These are phyloP conservation scores for Agapanthus africanus DNA, from an alignment of 106 monocot genomes.

Conservation along the genomic window DNA sequence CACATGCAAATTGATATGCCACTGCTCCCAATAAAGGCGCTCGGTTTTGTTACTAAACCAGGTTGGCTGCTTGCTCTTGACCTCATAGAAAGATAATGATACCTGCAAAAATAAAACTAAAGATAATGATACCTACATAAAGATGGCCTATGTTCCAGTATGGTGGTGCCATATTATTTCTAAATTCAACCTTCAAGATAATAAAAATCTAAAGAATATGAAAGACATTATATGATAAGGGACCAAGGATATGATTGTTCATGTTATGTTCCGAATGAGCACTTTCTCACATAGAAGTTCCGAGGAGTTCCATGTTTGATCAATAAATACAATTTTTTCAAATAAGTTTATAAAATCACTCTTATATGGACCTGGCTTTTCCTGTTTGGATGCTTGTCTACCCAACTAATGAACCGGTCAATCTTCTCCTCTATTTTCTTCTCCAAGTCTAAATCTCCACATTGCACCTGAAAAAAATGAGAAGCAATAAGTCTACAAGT, in stretches of 20 bases:
- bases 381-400: conserved; percentile 87
- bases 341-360: not conserved
- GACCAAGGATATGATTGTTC: not conserved
- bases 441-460: conserved; percentile 80
- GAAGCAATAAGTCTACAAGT: not conserved
- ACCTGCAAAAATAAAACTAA: conserved; percentile 47
- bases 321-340: too few relatives aligned
- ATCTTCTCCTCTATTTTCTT: conserved; percentile 96
- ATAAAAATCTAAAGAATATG: not conserved
- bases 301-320: too few relatives aligned
- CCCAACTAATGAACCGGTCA: conserved; percentile 71
- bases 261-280: not conserved
- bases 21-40: conserved; percentile 86
- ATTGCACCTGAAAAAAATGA: conserved; percentile 64
- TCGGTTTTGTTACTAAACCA: conserved; percentile 93
- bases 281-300: not conserved
- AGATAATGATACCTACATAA: too few relatives aligned
- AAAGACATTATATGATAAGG: not conserved
- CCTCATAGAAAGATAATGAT: conserved; percentile 82
- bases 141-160: too few relatives aligned
- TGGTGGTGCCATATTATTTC: too few relatives aligned
- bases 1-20: conserved; percentile 81
- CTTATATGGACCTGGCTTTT: conserved; percentile 63
- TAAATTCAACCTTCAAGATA: too few relatives aligned
- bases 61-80: conserved; percentile 72